Conservation (phyloP, 2,329 filamentous ascomycete genomes). For the Sporothrix pseudoabietina region DNA sequence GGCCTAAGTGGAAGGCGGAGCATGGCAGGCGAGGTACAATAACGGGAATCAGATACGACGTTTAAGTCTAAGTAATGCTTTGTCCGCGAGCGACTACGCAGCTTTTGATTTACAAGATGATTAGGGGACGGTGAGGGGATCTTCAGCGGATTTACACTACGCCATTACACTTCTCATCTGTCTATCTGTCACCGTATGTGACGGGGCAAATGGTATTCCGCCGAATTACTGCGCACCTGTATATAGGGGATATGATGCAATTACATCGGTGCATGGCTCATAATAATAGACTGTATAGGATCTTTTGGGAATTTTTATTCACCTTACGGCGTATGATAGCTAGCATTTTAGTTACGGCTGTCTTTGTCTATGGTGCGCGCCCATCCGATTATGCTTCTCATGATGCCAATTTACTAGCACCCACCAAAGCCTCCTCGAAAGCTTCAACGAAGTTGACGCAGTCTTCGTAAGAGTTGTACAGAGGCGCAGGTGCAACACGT, state of each 20-base stretch:
- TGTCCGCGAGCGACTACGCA: neutral
- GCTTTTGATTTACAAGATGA: neutral
- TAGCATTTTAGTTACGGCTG: too few species aligned
- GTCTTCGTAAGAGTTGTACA: slow-evolving; percentile 81
- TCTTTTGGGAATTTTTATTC: too few species aligned
- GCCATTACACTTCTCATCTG: too few species aligned
- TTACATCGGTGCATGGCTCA: too few species aligned
- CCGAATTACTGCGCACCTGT: too few species aligned
- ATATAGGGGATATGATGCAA: too few species aligned
- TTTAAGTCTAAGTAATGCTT: neutral
- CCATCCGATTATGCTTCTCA: neutral
- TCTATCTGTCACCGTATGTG: too few species aligned
- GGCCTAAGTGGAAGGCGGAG: neutral
- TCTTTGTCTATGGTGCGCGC: neutral
- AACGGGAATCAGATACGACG: neutral
- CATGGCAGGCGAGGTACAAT: neutral
- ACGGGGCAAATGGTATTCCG: too few species aligned
- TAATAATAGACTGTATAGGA: too few species aligned
- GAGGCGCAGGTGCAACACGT: slow-evolving; percentile 76
- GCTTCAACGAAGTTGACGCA: slow-evolving; percentile 34
- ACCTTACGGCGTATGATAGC: too few species aligned
- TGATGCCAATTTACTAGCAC: neutral
- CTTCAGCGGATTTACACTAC: too few species aligned
- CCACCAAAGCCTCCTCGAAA: slow-evolving; percentile 28
- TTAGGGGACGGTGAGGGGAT: neutral